Percentiles rank a stretch among this genome's conserved stretches.
These are phyloP conservation scores for Cladophialophora immunda DNA, from an alignment of 2,329 filamentous ascomycete species.

Conservation along the genomic window DNA sequence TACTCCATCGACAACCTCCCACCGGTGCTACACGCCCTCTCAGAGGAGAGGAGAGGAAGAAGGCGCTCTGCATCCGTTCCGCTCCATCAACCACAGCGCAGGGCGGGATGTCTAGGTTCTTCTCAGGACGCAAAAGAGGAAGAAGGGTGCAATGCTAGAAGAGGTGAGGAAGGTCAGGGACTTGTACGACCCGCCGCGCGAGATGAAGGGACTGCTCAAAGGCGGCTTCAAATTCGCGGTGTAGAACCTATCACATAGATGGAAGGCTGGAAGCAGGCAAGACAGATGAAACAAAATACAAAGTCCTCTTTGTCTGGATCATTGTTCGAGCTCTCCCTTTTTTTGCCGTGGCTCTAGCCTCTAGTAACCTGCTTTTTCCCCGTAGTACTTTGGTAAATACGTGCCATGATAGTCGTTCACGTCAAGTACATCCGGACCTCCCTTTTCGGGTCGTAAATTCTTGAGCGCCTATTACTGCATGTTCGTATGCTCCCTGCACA, in stretches of 20 bases:
- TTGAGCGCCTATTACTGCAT: not conserved
- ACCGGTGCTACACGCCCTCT: too few species aligned
- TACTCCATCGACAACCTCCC: too few species aligned
- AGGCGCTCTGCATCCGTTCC: not conserved
- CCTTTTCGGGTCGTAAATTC: not conserved
- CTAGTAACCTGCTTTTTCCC: not conserved
- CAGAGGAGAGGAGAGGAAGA: too few species aligned
- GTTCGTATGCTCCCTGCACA: not conserved
- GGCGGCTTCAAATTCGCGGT: not conserved
- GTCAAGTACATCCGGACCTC: not conserved
- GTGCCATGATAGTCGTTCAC: not conserved
- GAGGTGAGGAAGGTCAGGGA: not conserved
- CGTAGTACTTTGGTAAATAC: not conserved
- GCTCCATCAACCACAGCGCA: not conserved
- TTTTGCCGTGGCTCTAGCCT: not conserved
- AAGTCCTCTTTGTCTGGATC: not conserved
- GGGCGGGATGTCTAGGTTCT: conserved; percentile 1
- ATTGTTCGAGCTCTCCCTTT: not conserved
- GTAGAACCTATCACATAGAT: not conserved
- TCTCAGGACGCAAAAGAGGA: not conserved
- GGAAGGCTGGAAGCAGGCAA: too few species aligned
- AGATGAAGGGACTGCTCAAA: not conserved
- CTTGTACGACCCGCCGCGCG: not conserved
- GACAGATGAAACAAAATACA: not conserved
- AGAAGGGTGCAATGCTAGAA: not conserved